Evolutionary conservation across 179 eudicot genomes (phyloP), one percentile per base, ranked within the genome.

Genomic region (Carnegiea gigantea): DNA sequence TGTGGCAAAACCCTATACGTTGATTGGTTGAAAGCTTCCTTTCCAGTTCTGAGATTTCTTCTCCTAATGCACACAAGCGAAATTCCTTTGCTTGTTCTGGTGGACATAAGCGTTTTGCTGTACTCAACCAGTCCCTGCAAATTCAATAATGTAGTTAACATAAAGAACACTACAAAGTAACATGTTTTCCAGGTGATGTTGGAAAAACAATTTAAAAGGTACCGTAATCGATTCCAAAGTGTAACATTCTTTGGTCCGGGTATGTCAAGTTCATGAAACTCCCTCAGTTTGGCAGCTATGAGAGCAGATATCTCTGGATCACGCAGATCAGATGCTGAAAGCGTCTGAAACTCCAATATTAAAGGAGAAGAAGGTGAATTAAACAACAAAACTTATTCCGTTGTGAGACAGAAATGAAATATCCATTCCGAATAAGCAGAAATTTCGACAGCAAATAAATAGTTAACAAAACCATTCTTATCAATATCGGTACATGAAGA

Each of bases 261-360:
- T 93, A 95, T 92, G 78, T 88, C 88, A 80, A 95, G 92, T 64
- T 86, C 84, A 86, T 95, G 95, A 81, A 93, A 93, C 84, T 95
- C 98, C 88, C 83, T 93, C 91, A 93, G 76, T 86, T 95, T 95
- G 80, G 93, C 79, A 62, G 98, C 98, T 85, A 95, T 92, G 48
- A 91, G 88, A 54, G 88, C 85, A 81, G 97, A 95, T 83, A 91
- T 91, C 68, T 91, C 93, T 18, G 90, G 91, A 86, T 93, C 94
- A 82, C 92, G 90, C 81, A 93, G 82, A 84, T 95, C 98, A 90
- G 85, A 65, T 21, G 98, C 98, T 75, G 97, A 87, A 53, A 95
- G 86, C 53, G 98, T 95, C 98, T 95, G 93, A 54, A 88, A 71
- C 79, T 59, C 48, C 26, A 46, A 73, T 64, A 44, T 17, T 11